These are phyloP conservation scores for Aspergillus versicolor DNA, from an alignment of 2,329 filamentous ascomycete species.

Conservation along the genomic window DNA sequence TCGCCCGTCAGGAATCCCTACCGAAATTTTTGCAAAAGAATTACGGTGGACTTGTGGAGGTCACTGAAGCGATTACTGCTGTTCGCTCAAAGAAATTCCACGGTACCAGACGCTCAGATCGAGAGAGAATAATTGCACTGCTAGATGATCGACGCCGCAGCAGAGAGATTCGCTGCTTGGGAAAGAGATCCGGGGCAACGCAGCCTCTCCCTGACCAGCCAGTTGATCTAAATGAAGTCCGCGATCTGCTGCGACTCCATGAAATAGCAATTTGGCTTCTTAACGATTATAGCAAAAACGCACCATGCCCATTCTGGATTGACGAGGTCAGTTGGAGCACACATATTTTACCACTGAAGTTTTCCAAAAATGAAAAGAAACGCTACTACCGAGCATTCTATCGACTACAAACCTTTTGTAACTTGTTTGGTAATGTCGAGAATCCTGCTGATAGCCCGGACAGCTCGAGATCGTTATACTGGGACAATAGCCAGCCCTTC, in stretches of 20 bases:
- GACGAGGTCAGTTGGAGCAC: neutral
- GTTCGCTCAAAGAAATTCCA: conserved; percentile 18
- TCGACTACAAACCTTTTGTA: conserved; percentile 15
- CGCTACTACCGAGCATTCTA: conserved; percentile 18
- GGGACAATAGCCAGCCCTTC: neutral
- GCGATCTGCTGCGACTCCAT: neutral
- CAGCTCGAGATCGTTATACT: neutral
- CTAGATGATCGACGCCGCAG: conserved; percentile 19
- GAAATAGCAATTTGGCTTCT: neutral
- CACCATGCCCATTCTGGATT: neutral
- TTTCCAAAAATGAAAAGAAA: conserved; percentile 15
- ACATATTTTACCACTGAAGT: conserved; percentile 4
- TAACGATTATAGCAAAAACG: neutral
- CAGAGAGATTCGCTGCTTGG: conserved; percentile 13
- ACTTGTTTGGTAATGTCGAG: conserved; percentile 15
- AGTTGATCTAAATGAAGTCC: neutral
- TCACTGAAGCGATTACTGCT: conserved; percentile 20
- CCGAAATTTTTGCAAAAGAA: neutral
- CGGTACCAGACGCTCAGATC: neutral
- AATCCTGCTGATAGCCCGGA: neutral
- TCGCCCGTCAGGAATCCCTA: conserved; percentile 7
- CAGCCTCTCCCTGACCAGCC: neutral
- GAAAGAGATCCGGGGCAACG: neutral
- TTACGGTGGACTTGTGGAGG: conserved; percentile 13
- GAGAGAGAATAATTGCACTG: conserved; percentile 16